Percentiles rank a stretch among this genome's conserved stretches.
phyloP scores from a whole-genome alignment of 2,329 filamentous ascomycete species.

The Blumeria graminis region DNA sequence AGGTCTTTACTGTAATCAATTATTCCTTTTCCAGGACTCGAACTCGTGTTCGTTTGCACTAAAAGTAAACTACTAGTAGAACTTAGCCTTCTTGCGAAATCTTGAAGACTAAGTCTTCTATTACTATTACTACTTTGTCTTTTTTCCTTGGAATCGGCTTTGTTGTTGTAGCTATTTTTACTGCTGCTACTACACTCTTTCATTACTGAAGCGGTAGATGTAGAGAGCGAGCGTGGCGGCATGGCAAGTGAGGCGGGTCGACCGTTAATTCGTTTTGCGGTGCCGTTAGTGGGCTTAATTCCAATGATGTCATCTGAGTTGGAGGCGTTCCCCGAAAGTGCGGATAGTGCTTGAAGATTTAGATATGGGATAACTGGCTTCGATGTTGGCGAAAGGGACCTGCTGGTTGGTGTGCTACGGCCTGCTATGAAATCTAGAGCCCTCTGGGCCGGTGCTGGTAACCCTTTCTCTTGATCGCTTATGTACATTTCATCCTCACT shows the following conservation, averaged over 20 bases:
- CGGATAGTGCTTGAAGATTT: slow-evolving; percentile 13
- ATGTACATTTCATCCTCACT: slow-evolving; percentile 16
- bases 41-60: slow-evolving; percentile 27
- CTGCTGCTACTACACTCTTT: slow-evolving; percentile 7
- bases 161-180: slow-evolving; percentile 5
- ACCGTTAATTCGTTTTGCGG: slow-evolving; percentile 6
- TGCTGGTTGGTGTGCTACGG: slow-evolving; percentile 6
- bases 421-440: slow-evolving; percentile 16
- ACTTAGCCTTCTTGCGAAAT: slow-evolving; percentile 34
- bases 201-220: slow-evolving; percentile 6
- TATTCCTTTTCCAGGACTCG: slow-evolving; percentile 10
- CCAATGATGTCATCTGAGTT: neutral
- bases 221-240: slow-evolving; percentile 11
- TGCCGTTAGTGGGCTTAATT: slow-evolving; percentile 10
- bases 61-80: slow-evolving; percentile 35
- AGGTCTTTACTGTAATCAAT: slow-evolving; percentile 7
- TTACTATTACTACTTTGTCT: slow-evolving; percentile 27
- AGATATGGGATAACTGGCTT: slow-evolving; percentile 10
- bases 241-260: slow-evolving; percentile 12
- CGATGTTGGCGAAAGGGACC: slow-evolving; percentile 9
- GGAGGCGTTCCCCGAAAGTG: slow-evolving; percentile 7
- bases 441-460: slow-evolving; percentile 14
- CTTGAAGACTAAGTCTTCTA: slow-evolving; percentile 35
- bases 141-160: slow-evolving; percentile 16
- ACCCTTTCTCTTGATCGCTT: slow-evolving; percentile 6